A percentile compares a stretch with the other conserved stretches of the same genome.
phyloP scores from a whole-genome alignment of 2,329 filamentous ascomycete species.

The Achaetomium macrosporum region DNA sequence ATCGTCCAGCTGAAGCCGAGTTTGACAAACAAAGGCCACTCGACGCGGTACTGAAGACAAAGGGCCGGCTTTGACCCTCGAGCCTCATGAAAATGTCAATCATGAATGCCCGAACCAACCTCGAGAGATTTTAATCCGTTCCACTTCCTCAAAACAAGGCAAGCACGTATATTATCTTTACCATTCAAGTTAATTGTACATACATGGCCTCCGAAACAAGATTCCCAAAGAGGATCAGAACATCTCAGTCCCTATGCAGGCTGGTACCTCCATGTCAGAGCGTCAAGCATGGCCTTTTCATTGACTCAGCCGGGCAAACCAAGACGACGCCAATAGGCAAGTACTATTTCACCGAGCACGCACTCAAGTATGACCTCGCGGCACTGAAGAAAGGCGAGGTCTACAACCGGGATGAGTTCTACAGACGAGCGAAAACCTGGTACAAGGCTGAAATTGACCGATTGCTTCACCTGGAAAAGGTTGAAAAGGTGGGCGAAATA shows the following conservation, averaged over 20 bases:
- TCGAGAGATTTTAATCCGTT: no score
- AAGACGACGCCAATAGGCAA: slow-evolving; percentile 9
- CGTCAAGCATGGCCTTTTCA: neutral
- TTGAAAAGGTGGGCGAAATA: slow-evolving; percentile 5
- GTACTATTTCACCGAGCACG: slow-evolving; percentile 17
- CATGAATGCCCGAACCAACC: no score
- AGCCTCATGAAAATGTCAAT: no score
- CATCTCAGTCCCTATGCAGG: neutral
- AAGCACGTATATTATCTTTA: no score
- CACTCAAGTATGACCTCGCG: slow-evolving; percentile 15
- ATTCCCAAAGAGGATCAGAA: neutral
- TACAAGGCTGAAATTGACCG: slow-evolving; percentile 26
- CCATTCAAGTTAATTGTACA: neutral
- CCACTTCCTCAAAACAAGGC: no score
- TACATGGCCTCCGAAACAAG: neutral
- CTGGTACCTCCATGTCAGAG: neutral
- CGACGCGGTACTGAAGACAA: no score
- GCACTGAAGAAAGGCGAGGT: slow-evolving; percentile 17
- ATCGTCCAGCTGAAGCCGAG: no score
- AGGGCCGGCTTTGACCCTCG: no score
- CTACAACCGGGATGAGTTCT: slow-evolving; percentile 20
- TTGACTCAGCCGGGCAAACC: neutral
- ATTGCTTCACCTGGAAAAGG: slow-evolving; percentile 6
- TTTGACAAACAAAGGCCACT: no score
- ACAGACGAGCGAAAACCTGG: slow-evolving; percentile 20